Base-by-base conservation (phyloP, 768 basidiomycete species). In the Mycena chlorophos region DNA sequence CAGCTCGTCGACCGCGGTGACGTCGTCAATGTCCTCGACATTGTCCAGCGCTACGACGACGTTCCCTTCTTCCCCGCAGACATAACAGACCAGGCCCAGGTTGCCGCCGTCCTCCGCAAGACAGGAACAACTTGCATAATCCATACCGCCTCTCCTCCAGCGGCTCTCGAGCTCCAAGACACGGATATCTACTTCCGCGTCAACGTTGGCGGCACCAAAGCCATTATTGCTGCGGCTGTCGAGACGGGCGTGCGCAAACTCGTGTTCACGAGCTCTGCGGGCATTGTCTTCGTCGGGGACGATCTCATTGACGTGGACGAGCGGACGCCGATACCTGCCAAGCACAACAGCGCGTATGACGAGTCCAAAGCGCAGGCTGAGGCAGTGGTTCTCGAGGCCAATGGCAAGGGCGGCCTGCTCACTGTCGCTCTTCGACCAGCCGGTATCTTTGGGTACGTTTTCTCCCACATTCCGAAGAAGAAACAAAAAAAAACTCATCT, bases 241-340 rank as follows among this genome's bases (percentile, higher is more conserved):
- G 78, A 85, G 27, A 77, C 78, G 23, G 82, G 85, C 13, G 88
- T 98, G 12, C 78, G 77, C 22, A 94, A 96, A 68, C 82, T 99
- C 28, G 94, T 99, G 3, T 99, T 88, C 73, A 99, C 97, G 10
- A 91, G 89, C 63, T 94, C 92, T 25, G 94, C 92, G 1, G 92
- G 94, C 29, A 90, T 96, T 17, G 84, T 91, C 3, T 98, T 91
- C 74, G 87, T 91, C 54, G 94, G 94, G 0, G 73, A 73, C 17
- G 84, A 94, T 70, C 78, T 94, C 49, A 81, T 90, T 56, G 85
- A 93, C 66, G 82, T 88, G 27, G 97, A 99, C 71, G 97, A 99
- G 73, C 85, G 97, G 8, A 69, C 90, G 37, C 83, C 86, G 0
- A 79, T 82, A 56, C 92, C 93, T 0, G 80, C 81, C 38, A 82